Evolutionary conservation across 495 filamentous ascomycete genomes (phyloP).

Genomic region (Rostrohypoxylon terebratum): DNA sequence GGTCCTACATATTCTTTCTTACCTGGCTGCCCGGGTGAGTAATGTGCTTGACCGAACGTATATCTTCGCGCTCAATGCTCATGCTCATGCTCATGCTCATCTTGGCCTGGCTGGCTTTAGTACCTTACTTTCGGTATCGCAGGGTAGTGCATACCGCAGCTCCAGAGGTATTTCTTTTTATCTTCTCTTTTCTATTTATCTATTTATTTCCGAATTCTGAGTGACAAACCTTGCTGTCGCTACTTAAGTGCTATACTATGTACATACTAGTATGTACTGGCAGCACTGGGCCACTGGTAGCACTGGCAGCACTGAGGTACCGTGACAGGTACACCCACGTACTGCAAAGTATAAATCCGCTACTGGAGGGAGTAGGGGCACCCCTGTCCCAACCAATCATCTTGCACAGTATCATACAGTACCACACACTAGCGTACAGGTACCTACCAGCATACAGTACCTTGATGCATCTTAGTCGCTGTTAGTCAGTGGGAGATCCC

Average conservation of each 20-base stretch:
- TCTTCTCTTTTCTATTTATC: too few relatives aligned
- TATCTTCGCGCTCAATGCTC: background rate
- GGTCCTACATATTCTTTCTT: too few relatives aligned
- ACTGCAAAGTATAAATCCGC: constrained; percentile 17
- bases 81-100: too few relatives aligned
- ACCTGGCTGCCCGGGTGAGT: background rate
- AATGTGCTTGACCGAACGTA: constrained; percentile 10
- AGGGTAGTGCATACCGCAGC: too few relatives aligned
- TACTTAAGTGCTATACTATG: background rate
- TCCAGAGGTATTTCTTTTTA: too few relatives aligned
- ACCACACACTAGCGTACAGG: constrained; percentile 28
- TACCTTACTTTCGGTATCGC: constrained; percentile 14
- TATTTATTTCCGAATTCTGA: background rate
- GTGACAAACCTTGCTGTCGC: constrained; percentile 22
- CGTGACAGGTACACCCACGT: constrained; percentile 19
- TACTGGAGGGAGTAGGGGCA: constrained; percentile 28
- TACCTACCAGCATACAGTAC: constrained; percentile 33
- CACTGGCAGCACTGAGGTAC: background rate
- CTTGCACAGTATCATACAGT: constrained; percentile 9
- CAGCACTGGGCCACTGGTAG: too few relatives aligned
- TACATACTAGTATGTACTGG: too few relatives aligned
- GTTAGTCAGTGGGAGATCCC: constrained; percentile 47
- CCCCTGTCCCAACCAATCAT: constrained; percentile 19
- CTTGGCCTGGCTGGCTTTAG: constrained; percentile 19
- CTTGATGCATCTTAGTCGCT: constrained; percentile 33